Percentiles rank a stretch among this genome's conserved stretches.
Evolutionary conservation across 1,284 basidiomycete species (phyloP).

Genomic region (Fomes fomentarius): DNA sequence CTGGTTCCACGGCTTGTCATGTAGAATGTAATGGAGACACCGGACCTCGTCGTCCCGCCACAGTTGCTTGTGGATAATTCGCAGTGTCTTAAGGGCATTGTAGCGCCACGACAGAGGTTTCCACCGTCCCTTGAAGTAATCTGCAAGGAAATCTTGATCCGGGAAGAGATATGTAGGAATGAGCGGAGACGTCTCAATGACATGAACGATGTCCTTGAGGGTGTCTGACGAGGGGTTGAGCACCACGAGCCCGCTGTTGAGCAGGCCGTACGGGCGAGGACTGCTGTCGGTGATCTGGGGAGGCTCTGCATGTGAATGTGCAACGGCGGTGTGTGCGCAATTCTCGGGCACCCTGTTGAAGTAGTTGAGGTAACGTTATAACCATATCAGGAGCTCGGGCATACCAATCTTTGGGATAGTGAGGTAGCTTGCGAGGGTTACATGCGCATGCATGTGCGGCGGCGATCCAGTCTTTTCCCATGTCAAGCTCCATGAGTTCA

Average conservation of each 20-base stretch:
- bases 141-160: conserved; percentile 91
- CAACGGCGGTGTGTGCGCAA: conserved; percentile 78
- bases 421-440: conserved; percentile 82
- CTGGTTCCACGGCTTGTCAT: conserved; percentile 77
- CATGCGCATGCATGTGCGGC: conserved; percentile 91
- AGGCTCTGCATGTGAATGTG: conserved; percentile 51
- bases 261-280: conserved; percentile 75
- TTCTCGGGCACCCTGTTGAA: conserved; percentile 81
- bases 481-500: conserved; percentile 78
- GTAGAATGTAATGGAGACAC: conserved; percentile 75
- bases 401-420: conserved; percentile 92
- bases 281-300: conserved; percentile 51
- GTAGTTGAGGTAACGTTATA: neutral
- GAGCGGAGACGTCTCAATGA: conserved; percentile 70
- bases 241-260: conserved; percentile 91
- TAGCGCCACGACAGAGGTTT: conserved; percentile 80
- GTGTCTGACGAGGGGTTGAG: conserved; percentile 74
- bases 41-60: conserved; percentile 83
- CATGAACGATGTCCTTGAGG: conserved; percentile 54
- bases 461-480: conserved; percentile 77
- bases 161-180: conserved; percentile 81
- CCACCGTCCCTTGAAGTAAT: conserved; percentile 79
- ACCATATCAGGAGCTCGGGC: neutral
- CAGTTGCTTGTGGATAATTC: conserved; percentile 64
- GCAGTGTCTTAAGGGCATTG: conserved; percentile 85